phyloP scores from a whole-genome alignment of 176 grass and related monocot species.

The Juncus inflexus region DNA sequence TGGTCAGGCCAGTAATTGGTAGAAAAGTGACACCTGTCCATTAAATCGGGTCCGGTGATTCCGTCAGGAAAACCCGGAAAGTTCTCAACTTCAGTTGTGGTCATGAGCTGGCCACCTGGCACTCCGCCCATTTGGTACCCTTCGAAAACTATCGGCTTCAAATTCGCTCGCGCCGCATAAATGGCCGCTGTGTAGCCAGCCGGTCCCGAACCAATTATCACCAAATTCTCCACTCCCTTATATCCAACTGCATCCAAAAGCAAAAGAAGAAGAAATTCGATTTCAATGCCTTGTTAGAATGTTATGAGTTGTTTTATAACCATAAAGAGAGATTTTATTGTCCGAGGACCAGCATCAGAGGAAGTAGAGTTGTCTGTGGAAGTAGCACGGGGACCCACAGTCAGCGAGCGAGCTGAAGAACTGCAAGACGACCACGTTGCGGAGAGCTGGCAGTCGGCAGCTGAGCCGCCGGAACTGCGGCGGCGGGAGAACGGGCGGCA shows the following conservation, averaged over 20 bases:
- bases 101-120: conserved; percentile 96
- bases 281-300: not conserved
- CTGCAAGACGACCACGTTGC: not conserved
- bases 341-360: conserved; percentile 10
- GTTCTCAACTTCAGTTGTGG: conserved; percentile 95
- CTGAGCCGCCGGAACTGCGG: not conserved
- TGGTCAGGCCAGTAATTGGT: not conserved
- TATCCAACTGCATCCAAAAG: conserved; percentile 29
- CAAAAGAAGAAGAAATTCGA: not conserved
- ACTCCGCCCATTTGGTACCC: conserved; percentile 86
- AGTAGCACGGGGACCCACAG: conserved; percentile 8
- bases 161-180: conserved; percentile 85
- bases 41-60: conserved; percentile 91
- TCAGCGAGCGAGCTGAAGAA: not conserved
- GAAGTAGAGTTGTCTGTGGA: conserved; percentile 5
- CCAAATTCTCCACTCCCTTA: conserved; percentile 81
- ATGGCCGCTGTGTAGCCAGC: conserved; percentile 95
- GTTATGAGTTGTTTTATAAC: too few species aligned
- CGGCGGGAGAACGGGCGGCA: not conserved
- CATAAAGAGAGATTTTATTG: too few species aligned
- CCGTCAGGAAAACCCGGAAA: conserved; percentile 95
- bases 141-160: conserved; percentile 94
- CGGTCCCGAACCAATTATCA: conserved; percentile 90
- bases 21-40: conserved; percentile 65
- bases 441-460: not conserved